Evolutionary conservation across 78 protist genomes (phyloP).

Genomic region (Dictyostelium purpureum): DNA sequence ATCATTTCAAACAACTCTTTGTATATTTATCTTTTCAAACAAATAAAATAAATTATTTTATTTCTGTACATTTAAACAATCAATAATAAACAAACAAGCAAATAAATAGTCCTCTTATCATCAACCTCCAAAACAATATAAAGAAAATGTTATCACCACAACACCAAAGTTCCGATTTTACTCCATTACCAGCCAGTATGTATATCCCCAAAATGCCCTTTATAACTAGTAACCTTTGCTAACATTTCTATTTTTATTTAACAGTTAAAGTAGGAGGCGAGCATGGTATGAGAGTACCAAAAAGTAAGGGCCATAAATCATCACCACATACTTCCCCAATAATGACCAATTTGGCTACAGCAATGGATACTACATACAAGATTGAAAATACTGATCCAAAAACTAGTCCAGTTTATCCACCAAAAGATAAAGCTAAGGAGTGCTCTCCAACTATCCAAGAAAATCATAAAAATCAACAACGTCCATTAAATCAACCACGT

Average conservation of each 20-base stretch:
- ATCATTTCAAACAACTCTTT: too few species aligned
- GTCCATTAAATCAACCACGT: slow-evolving; percentile 7
- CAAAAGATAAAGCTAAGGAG: not conserved
- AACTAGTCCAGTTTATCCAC: not conserved
- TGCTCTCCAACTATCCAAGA: not conserved
- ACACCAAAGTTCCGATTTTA: not conserved
- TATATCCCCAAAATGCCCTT: not conserved
- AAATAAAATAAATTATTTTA: too few species aligned
- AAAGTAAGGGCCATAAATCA: not conserved
- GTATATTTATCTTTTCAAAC: not conserved
- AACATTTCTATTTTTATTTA: too few species aligned
- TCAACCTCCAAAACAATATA: not conserved
- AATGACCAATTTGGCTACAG: not conserved
- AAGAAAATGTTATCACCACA: not conserved
- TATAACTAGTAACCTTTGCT: not conserved
- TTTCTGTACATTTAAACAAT: too few species aligned
- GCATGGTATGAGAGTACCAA: slow-evolving; percentile 2
- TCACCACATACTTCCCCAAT: not conserved
- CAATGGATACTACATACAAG: not conserved
- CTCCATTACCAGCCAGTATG: not conserved
- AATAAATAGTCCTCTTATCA: too few species aligned
- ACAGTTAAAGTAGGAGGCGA: slow-evolving; percentile 4
- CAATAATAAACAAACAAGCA: not conserved
- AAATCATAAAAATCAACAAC: not conserved
- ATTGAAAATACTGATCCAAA: not conserved